phyloP scores from a whole-genome alignment of 2,329 filamentous ascomycete genomes.

The Aspergillus quadrilineatus region DNA sequence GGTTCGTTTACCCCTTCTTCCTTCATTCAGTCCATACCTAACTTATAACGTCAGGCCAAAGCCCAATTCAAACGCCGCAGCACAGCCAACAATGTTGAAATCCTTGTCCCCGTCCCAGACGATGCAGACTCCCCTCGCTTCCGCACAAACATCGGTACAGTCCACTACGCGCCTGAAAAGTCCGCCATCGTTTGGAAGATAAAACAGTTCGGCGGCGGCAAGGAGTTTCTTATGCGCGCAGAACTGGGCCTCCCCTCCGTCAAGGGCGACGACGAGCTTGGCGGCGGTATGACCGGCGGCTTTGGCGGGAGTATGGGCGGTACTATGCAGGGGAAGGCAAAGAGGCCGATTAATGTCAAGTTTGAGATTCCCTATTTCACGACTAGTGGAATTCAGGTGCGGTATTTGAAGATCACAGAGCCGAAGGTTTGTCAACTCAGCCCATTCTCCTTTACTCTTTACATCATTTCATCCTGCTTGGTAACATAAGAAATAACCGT shows the following conservation, averaged over 20 bases:
- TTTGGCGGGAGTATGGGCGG: slow-evolving; percentile 97
- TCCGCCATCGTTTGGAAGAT: slow-evolving; percentile 99
- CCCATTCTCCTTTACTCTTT: too few species aligned
- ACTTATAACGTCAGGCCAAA: slow-evolving; percentile 58
- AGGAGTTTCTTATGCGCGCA: slow-evolving; percentile 97
- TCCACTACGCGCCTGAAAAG: slow-evolving; percentile 96
- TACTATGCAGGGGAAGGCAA: slow-evolving; percentile 79
- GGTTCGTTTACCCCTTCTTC: slow-evolving; percentile 37
- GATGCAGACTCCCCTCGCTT: slow-evolving; percentile 95
- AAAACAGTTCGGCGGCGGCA: slow-evolving; percentile 97
- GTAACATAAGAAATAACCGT: too few species aligned
- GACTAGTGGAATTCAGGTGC: slow-evolving; percentile 97
- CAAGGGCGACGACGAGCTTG: slow-evolving; percentile 90
- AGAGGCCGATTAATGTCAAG: slow-evolving; percentile 96
- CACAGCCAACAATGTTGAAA: slow-evolving; percentile 98
- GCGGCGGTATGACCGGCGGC: slow-evolving; percentile 95
- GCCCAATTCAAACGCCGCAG: slow-evolving; percentile 97
- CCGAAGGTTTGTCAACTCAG: slow-evolving; percentile 71
- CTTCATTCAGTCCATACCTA: background rate
- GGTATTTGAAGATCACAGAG: slow-evolving; percentile 98
- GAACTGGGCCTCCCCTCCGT: slow-evolving; percentile 93
- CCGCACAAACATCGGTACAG: slow-evolving; percentile 93
- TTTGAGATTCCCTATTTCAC: slow-evolving; percentile 99
- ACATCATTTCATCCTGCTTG: too few species aligned
- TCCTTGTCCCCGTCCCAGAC: slow-evolving; percentile 93